Evolutionary conservation across 768 basidiomycete genomes (phyloP), one percentile per base, ranked within the genome.

Genomic region (Suillus brevipes): DNA sequence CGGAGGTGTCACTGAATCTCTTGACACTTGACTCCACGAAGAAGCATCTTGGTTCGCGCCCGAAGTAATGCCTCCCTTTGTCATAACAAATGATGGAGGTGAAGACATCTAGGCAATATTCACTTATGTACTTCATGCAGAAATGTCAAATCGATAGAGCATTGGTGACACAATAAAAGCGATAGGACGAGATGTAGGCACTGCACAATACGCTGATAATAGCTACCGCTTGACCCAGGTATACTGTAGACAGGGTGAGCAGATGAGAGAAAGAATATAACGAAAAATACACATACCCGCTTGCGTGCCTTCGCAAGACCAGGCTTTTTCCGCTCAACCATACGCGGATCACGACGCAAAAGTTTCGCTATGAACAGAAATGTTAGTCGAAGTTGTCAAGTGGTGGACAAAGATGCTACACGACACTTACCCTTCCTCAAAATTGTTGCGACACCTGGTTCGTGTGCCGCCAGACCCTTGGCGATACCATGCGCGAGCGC

Each of bases 321-420:
- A 18, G 97, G 93, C 85, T 99, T 99, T 82, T 99, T 99, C 71
- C 97, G 85, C 80, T 99, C 97, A 37, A 97, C 96, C 93, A 97
- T 93, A 78, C 97, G 90, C 55, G 95, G 94, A 82, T 99, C 97
- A 71, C 96, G 88, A 75, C 88, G 87, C 64, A 94, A 78, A 56
- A 96, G 80, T 81, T 94, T 90, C 65, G 92, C 96, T 97, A 73
- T 20, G 40, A 25, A 37, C 53, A 63, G 23, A 56, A 8, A 37
- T 23, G 25, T 45, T 38, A 64, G 59, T 61, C 55, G 67, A 31
- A 16, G 34, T 36, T 53, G 56, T 14, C 12, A n/a, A 28, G 20
- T 58, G 14, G 5, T 40, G n/a, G 36, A 20, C 10, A 1, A 47
- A n/a, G 45, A 65, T 23, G 25, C 43, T 20, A 14, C 12, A 6